Conservation (phyloP, 495 filamentous ascomycete species). For the Penicillium verhagenii region DNA sequence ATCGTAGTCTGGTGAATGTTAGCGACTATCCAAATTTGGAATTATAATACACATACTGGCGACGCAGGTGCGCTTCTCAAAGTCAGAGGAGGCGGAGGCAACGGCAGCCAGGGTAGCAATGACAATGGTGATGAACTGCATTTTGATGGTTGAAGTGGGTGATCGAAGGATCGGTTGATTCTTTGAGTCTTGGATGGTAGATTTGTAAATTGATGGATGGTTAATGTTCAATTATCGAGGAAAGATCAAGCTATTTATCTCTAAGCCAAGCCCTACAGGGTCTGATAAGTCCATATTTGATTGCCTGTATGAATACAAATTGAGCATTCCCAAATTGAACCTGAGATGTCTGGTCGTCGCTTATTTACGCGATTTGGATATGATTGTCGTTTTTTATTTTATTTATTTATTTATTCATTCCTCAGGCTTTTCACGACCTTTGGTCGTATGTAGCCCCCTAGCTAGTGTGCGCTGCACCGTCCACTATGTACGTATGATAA, state of each 20-base stretch:
- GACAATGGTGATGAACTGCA: not conserved
- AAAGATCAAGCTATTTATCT: not conserved
- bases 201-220: not conserved
- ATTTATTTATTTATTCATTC: too few species aligned
- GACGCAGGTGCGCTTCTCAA: not conserved
- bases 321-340: too few species aligned
- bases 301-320: too few species aligned
- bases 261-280: too few species aligned
- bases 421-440: conserved; percentile 7
- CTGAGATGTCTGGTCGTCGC: too few species aligned
- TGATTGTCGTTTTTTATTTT: too few species aligned
- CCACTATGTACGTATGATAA: conserved; percentile 1
- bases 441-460: conserved; percentile 11
- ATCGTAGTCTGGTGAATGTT: not conserved
- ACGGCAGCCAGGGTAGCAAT: not conserved
- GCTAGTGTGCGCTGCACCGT: conserved; percentile 5
- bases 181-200: not conserved
- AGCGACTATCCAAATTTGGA: too few species aligned
- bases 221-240: not conserved
- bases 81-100: not conserved
- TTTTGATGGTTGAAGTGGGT: not conserved
- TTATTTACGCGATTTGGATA: too few species aligned
- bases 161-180: not conserved
- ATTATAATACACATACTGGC: not conserved
- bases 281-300: too few species aligned